Evolutionary conservation across 345 rosid genomes (phyloP).

Genomic region (Populus davidiana): DNA sequence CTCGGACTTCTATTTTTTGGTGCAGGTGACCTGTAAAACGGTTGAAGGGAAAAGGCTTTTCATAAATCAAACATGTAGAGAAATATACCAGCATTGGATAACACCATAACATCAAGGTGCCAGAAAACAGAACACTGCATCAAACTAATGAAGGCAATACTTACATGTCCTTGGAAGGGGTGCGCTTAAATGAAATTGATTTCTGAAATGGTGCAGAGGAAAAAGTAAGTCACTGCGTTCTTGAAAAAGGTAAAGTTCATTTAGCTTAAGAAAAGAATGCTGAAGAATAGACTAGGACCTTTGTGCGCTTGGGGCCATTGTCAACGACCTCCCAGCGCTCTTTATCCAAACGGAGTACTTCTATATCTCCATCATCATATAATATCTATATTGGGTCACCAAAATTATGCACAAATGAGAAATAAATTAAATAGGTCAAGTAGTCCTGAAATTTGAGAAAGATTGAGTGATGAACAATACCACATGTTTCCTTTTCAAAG

Average conservation of each 20-base stretch:
- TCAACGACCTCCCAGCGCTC: slow-evolving; percentile 87
- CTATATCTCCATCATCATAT: slow-evolving; percentile 94
- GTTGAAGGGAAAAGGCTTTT: not conserved
- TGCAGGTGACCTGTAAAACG: slow-evolving; percentile 51
- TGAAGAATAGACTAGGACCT: slow-evolving; percentile 40
- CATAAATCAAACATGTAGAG: not conserved
- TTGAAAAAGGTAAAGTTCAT: slow-evolving; percentile 4
- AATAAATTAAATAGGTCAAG: slow-evolving; percentile 3
- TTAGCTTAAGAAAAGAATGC: slow-evolving; percentile 10
- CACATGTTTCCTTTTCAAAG: slow-evolving; percentile 78
- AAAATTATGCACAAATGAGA: not conserved
- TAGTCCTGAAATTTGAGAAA: slow-evolving; percentile 13
- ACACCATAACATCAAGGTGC: not conserved
- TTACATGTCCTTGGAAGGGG: slow-evolving; percentile 50
- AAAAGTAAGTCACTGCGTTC: slow-evolving; percentile 17
- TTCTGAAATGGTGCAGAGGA: slow-evolving; percentile 46
- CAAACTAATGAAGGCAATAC: slow-evolving; percentile 16
- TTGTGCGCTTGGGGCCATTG: slow-evolving; percentile 51
- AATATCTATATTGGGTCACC: slow-evolving; percentile 44
- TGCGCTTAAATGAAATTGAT: slow-evolving; percentile 39
- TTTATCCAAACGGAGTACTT: slow-evolving; percentile 77
- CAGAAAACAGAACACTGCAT: not conserved
- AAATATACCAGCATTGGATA: slow-evolving; percentile 2
- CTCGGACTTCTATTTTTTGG: slow-evolving; percentile 41
- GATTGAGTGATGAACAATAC: slow-evolving; percentile 39